phyloP scores from a whole-genome alignment of 2,329 filamentous ascomycete species.

The Arthrocladium fulminans region DNA sequence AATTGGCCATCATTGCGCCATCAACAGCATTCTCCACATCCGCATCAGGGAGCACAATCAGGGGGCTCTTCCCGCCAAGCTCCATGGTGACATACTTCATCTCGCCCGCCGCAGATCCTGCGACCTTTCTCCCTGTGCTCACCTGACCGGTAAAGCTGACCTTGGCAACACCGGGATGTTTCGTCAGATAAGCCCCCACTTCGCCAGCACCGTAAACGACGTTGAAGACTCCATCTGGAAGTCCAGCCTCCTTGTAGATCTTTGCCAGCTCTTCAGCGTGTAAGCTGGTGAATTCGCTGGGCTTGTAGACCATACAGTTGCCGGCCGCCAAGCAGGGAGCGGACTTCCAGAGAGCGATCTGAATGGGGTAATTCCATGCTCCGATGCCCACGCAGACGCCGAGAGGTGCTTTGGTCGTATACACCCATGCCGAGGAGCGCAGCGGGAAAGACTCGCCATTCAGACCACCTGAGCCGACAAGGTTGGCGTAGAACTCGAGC shows the following conservation, averaged over 20 bases:
- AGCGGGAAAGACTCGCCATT: slow-evolving; percentile 72
- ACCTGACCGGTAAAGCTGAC: slow-evolving; percentile 88
- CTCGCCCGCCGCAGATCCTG: slow-evolving; percentile 60
- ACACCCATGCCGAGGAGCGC: slow-evolving; percentile 68
- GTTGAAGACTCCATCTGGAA: slow-evolving; percentile 78
- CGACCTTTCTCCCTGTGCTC: slow-evolving; percentile 72
- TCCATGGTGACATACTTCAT: slow-evolving; percentile 95
- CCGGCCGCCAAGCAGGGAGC: slow-evolving; percentile 76
- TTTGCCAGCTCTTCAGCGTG: slow-evolving; percentile 67
- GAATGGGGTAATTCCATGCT: slow-evolving; percentile 87
- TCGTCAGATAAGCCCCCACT: slow-evolving; percentile 65
- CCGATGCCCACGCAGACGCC: slow-evolving; percentile 82
- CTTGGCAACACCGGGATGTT: slow-evolving; percentile 66
- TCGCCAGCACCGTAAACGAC: slow-evolving; percentile 73
- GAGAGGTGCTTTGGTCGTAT: slow-evolving; percentile 71
- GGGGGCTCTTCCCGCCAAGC: slow-evolving; percentile 75
- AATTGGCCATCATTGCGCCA: slow-evolving; percentile 88
- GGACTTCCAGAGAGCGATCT: slow-evolving; percentile 85
- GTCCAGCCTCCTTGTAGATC: slow-evolving; percentile 67
- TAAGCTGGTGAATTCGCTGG: slow-evolving; percentile 78
- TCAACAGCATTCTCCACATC: slow-evolving; percentile 73
- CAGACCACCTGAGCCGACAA: slow-evolving; percentile 66
- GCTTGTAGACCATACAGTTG: slow-evolving; percentile 87
- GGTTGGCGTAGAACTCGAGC: slow-evolving; percentile 75
- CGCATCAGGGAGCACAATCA: slow-evolving; percentile 71